phyloP scores from a whole-genome alignment of 1,284 basidiomycete species.

The Sporisorium exsertum region DNA sequence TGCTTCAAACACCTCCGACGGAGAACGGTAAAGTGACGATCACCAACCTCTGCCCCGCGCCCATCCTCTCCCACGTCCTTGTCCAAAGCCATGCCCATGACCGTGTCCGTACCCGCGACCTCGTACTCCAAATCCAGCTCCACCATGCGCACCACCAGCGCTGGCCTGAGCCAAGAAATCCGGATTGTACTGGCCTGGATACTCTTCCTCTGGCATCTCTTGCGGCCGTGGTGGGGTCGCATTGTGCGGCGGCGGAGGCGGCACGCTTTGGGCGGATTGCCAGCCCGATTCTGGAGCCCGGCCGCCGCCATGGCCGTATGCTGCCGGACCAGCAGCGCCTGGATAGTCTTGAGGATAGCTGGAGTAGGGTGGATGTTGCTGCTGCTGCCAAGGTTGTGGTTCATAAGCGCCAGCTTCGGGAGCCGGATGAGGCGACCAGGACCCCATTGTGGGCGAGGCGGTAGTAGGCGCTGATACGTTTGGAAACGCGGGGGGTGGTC shows the following conservation, averaged over 20 bases:
- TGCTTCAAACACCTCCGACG: neutral
- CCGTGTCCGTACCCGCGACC: constrained; percentile 11
- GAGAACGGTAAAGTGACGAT: neutral
- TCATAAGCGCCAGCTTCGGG: neutral
- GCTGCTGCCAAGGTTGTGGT: constrained; percentile 19
- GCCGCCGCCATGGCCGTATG: constrained; percentile 5
- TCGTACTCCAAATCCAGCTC: constrained; percentile 11
- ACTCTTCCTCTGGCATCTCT: constrained; percentile 48
- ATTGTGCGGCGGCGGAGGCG: neutral
- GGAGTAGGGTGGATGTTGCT: constrained; percentile 6
- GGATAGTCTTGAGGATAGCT: constrained; percentile 9
- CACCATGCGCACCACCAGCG: constrained; percentile 10
- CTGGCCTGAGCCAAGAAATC: constrained; percentile 35
- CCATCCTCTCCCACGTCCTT: constrained; percentile 16
- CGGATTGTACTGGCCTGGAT: constrained; percentile 49
- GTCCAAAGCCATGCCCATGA: neutral
- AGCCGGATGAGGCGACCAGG: constrained; percentile 23
- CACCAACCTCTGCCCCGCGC: constrained; percentile 26
- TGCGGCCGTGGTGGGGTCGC: constrained; percentile 14
- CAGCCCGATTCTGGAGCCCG: constrained; percentile 15
- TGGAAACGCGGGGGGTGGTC: constrained; percentile 25
- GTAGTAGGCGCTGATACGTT: neutral
- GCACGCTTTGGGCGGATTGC: constrained; percentile 3
- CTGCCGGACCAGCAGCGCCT: constrained; percentile 1
- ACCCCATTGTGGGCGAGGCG: constrained; percentile 16